Conservation (phyloP, 768 basidiomycete genomes). For the Coprinellus micaceus region DNA sequence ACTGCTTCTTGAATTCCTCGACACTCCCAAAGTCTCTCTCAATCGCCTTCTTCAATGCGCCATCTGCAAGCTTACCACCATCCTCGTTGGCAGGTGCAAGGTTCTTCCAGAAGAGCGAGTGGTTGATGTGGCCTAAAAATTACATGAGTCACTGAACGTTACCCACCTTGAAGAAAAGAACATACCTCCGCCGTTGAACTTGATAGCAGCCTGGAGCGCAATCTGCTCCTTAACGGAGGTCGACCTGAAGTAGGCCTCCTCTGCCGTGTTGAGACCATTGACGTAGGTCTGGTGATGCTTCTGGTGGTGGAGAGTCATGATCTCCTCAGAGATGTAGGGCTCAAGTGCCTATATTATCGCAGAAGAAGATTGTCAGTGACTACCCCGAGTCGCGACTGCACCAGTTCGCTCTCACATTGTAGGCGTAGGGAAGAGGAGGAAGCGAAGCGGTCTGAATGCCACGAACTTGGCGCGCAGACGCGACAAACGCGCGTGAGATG, state of each 20-base stretch:
- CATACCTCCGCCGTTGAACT: constrained; percentile 95
- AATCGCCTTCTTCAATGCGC: constrained; percentile 72
- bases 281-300: constrained; percentile 95
- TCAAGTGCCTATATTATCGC: constrained; percentile 65
- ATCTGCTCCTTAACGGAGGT: constrained; percentile 71
- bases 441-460: constrained; percentile 22
- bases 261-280: constrained; percentile 89
- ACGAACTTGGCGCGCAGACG: constrained; percentile 24
- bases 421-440: constrained; percentile 28
- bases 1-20: constrained; percentile 78
- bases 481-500: constrained; percentile 43
- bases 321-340: constrained; percentile 85
- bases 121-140: constrained; percentile 80
- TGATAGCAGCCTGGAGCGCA: constrained; percentile 84
- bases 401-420: constrained; percentile 20
- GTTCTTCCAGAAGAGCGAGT: constrained; percentile 97
- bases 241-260: constrained; percentile 71
- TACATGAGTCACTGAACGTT: not conserved
- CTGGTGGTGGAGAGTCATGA: constrained; percentile 91
- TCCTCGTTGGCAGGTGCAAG: constrained; percentile 67
- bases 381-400: not conserved
- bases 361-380: not conserved
- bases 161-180: not conserved
- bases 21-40: constrained; percentile 82
- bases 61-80: constrained; percentile 63